These are phyloP conservation scores for Emydomyces testavorans DNA, from an alignment of 2,329 filamentous ascomycete species.

Conservation along the genomic window DNA sequence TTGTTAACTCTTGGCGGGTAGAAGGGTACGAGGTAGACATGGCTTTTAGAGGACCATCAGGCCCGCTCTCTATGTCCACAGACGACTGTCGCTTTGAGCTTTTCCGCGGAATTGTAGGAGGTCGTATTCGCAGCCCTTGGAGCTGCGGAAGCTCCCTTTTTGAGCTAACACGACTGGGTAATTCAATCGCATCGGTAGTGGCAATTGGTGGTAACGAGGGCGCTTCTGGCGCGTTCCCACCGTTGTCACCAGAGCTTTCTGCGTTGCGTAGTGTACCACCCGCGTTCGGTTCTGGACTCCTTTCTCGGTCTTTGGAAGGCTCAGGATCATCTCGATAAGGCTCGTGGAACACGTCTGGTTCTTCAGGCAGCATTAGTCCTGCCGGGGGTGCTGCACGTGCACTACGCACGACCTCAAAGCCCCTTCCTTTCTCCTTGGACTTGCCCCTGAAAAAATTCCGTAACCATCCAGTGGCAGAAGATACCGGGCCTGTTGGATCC, in stretches of 20 bases:
- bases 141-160: conserved; percentile 41
- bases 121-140: conserved; percentile 29
- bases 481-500: conserved; percentile 83
- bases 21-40: not conserved
- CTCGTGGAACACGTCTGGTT: conserved; percentile 50
- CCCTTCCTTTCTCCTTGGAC: conserved; percentile 88
- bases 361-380: conserved; percentile 45
- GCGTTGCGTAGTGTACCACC: not conserved
- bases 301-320: conserved; percentile 18
- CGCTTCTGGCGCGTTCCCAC: conserved; percentile 23
- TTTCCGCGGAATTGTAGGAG: conserved; percentile 56
- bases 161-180: conserved; percentile 54
- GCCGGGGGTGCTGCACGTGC: conserved; percentile 72
- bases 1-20: not conserved
- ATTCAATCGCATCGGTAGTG: conserved; percentile 47
- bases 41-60: not conserved
- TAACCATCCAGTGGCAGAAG: conserved; percentile 83
- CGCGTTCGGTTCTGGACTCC: conserved; percentile 16
- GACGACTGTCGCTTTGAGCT: conserved; percentile 50
- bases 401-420: conserved; percentile 91
- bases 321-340: conserved; percentile 48
- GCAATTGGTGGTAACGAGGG: conserved; percentile 52
- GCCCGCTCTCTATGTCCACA: conserved; percentile 13
- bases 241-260: conserved; percentile 12
- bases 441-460: conserved; percentile 67